Conservation (phyloP, 768 basidiomycete species). For the Tylopilus rubrobrunneus region DNA sequence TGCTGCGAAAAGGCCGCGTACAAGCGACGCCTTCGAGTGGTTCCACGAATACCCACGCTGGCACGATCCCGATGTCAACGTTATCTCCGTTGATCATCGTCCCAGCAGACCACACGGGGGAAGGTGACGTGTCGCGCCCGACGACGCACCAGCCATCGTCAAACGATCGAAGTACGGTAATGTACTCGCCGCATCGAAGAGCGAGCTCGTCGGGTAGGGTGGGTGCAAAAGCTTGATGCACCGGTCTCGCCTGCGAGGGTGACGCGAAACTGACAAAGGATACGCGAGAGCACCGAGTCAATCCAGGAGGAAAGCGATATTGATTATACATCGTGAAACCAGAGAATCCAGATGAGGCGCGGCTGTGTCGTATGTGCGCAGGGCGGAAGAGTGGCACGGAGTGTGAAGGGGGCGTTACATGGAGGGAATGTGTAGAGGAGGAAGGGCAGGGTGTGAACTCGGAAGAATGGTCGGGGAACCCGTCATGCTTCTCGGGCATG, state of each 20-base stretch:
- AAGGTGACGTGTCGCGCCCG: constrained; percentile 46
- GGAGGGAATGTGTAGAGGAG: constrained; percentile 32
- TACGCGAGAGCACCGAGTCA: constrained; percentile 5
- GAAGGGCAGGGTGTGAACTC: constrained; percentile 38
- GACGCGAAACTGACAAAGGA: constrained; percentile 19
- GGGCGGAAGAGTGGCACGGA: constrained; percentile 21
- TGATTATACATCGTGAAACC: constrained; percentile 36
- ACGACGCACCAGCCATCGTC: constrained; percentile 83
- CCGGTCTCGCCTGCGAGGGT: constrained; percentile 43
- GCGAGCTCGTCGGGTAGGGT: constrained; percentile 73
- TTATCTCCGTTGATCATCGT: constrained; percentile 29
- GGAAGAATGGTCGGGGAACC: constrained; percentile 40
- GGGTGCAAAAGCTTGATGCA: constrained; percentile 63
- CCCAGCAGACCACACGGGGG: constrained; percentile 27
- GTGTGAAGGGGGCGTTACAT: constrained; percentile 10
- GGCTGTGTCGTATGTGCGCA: constrained; percentile 27
- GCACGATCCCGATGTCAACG: constrained; percentile 67
- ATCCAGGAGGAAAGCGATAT: not conserved
- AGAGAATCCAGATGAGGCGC: constrained; percentile 31
- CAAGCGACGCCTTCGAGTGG: constrained; percentile 55
- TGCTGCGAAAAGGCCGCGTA: constrained; percentile 60
- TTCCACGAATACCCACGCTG: constrained; percentile 74
- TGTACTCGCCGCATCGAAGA: constrained; percentile 50
- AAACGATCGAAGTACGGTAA: constrained; percentile 61
- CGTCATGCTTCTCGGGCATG: constrained; percentile 51